Evolutionary conservation across 768 basidiomycete species (phyloP), one percentile per base, ranked within the genome.

Genomic region (Mrakia gelida): DNA sequence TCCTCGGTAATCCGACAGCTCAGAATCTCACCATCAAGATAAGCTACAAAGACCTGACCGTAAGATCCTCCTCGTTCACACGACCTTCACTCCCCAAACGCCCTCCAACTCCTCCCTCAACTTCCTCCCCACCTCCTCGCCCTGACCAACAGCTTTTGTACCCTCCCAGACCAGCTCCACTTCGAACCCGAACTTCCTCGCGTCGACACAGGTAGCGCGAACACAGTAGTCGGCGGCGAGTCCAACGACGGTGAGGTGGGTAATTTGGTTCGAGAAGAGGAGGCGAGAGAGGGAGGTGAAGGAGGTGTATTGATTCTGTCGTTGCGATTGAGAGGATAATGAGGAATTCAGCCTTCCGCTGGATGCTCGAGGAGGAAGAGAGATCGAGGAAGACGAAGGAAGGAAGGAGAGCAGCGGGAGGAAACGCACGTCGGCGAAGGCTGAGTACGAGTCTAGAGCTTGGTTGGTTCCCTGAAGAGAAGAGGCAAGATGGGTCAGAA

Each of bases 141-240:
- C 71, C 43, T 41, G 45, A 11, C 63, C 74, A 1, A 83, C 83
- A 6, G 74, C 84, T 28, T 79, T 32, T 10, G 81, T 80, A 3
- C 79, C 83, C 4, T 80, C 82, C 6, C 76, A 43, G 21, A 82
- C 79, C 1, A 84, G 79, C 5, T 41, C n/a, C 11, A 83, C 82
- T 61, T 83, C 86, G 82, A 88, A 90, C 32, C 85, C 86, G 72
- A 84, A 86, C 75, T 88, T 86, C 72, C 85, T 82, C 1, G 88
- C 86, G 81, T 91, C 89, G 34, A 89, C 82, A 43, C 89, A 89
- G 4, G 89, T 88, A 71, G 81, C 86, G 79, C 88, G 88, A 79
- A 93, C 91, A 80, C 92, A 94, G 82, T 89, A 92, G 81, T 94
- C 93, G 2, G 91, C 89, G 28, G 93, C 92, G 49, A 94, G 84